Conservation (phyloP, 139 green algal genomes). For the Dunaliella sp. region DNA sequence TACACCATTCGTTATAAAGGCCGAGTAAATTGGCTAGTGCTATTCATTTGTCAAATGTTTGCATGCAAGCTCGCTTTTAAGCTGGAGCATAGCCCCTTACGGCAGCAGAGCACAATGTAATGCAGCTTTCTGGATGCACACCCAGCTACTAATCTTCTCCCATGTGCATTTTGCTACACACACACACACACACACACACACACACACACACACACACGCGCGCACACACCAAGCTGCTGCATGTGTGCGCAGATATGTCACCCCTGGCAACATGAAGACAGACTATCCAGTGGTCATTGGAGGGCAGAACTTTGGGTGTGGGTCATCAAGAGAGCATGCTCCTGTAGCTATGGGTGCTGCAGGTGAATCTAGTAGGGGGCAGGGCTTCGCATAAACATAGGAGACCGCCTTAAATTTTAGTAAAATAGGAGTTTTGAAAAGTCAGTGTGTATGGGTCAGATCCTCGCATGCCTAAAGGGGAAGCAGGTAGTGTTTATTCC, state of each 20-base stretch:
- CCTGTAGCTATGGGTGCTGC: constrained; percentile 86
- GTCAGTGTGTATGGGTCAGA: no score
- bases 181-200: neutral
- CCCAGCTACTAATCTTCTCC: no score
- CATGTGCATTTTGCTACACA: no score
- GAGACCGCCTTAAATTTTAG: constrained; percentile 51
- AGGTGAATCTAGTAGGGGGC: constrained; percentile 37
- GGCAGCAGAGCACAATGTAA: no score
- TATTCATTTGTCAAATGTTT: no score
- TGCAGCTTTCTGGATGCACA: no score
- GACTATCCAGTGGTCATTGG: constrained; percentile 90
- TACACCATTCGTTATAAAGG: no score
- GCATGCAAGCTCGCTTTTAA: no score
- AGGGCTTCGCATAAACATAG: neutral
- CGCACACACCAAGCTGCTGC: neutral
- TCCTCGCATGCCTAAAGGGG: no score
- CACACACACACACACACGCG: neutral
- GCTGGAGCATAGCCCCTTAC: no score
- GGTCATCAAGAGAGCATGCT: constrained; percentile 89
- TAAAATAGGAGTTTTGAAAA: neutral
- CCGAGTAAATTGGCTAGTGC: no score
- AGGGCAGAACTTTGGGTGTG: constrained; percentile 93
- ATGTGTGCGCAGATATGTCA: constrained; percentile 54
- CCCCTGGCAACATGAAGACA: constrained; percentile 86
- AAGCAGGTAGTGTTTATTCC: no score